Evolutionary conservation across 2,329 filamentous ascomycete genomes (phyloP), one percentile per base, ranked within the genome.

Genomic region (Drechslerella coelobrocha): DNA sequence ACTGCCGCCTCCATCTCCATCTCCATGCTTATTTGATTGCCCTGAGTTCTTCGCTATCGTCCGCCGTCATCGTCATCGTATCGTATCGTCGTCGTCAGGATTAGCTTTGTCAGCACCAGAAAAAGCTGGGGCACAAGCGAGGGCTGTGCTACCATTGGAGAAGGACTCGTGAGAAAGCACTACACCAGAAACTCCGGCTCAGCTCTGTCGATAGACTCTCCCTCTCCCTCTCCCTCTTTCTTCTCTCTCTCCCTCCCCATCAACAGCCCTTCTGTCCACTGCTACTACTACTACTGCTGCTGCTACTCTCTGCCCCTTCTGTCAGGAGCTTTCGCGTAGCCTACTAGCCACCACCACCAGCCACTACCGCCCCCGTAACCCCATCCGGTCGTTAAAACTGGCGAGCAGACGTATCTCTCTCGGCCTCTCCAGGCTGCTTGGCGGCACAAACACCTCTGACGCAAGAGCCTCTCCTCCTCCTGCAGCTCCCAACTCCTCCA

Each of bases 361-460:
- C 27, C 24, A 21, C 55, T 21, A 48, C 41, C 17, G 24, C 39
- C 26, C 50, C 45, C 29, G 37, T 62, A 37, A 37, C 54, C 34
- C 48, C 54, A 6, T 52, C 39, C 17, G 37, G 29, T 59, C 51
- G 43, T 55, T 51, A 72, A 72, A 72, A 45, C 68, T 72, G 68
- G 68, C 68, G 68, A 72, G 68, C 68, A 72, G 52, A 72, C 68
- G 68, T 56, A 48, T 72, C 37, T 72, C 68, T 52, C 47, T 72
- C 68, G 60, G 61, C 68, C 68, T 72, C 37, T 65, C 68, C 43
- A 72, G 68, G 68, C 60, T 72, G 68, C 56, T 72, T 48, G 68
- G 68, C 60, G 61, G 57, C 50, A 57, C 50, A 26, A 68, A 52
- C 61, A 66, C 48, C 56, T 51, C 68, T 51, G 39, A 59, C 55